These are phyloP conservation scores for Geosmithia flava DNA, from an alignment of 2,329 filamentous ascomycete genomes.

Conservation along the genomic window DNA sequence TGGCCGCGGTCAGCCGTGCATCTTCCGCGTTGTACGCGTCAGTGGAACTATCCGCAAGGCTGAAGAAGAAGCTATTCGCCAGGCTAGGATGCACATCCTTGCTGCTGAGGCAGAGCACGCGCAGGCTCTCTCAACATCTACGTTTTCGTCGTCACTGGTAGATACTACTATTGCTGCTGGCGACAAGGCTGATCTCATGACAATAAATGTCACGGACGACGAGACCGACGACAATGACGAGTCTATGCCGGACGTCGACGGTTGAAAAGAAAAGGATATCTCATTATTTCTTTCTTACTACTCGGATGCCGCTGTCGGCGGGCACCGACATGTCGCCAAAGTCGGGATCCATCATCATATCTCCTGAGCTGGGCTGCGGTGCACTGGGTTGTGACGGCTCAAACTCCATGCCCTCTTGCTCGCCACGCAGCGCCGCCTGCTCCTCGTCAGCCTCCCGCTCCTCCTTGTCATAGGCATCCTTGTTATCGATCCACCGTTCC, in stretches of 20 bases:
- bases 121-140: not conserved
- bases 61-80: slow-evolving; percentile 77
- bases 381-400: slow-evolving; percentile 10
- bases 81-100: slow-evolving; percentile 61
- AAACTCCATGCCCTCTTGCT: slow-evolving; percentile 23
- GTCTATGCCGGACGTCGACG: slow-evolving; percentile 25
- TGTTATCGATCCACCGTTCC: slow-evolving; percentile 87
- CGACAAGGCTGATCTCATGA: not conserved
- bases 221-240: slow-evolving; percentile 17
- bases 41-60: slow-evolving; percentile 88
- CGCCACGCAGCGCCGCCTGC: slow-evolving; percentile 42
- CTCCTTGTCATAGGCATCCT: slow-evolving; percentile 73
- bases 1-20: slow-evolving; percentile 52
- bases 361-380: slow-evolving; percentile 1
- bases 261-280: slow-evolving; percentile 17
- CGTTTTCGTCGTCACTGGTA: not conserved
- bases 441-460: slow-evolving; percentile 67
- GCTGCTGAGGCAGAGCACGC: slow-evolving; percentile 28
- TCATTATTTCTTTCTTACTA: slow-evolving; percentile 52
- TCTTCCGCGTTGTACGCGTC: slow-evolving; percentile 75
- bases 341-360: slow-evolving; percentile 25
- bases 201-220: not conserved
- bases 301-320: slow-evolving; percentile 55
- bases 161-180: not conserved
- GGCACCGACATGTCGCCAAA: slow-evolving; percentile 40